These are phyloP conservation scores for Coemansia sp. DNA, from an alignment of 192 early-diverging fungal species.

Conservation along the genomic window DNA sequence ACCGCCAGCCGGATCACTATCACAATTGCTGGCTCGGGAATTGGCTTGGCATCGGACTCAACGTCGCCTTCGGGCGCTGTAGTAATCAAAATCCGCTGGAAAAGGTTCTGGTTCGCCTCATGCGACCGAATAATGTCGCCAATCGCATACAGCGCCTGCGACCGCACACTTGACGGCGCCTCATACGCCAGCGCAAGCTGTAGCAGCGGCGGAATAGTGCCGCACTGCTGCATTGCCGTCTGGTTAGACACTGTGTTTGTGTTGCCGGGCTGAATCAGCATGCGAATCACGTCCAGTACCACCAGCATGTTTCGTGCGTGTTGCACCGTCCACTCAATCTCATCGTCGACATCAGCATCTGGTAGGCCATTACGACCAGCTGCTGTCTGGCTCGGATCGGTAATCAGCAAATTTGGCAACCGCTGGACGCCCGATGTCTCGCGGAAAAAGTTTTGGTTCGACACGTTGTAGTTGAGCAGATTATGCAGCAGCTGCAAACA, in stretches of 20 bases:
- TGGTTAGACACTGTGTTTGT: conserved; percentile 88
- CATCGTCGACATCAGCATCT: conserved; percentile 39
- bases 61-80: conserved; percentile 44
- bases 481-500: conserved; percentile 91
- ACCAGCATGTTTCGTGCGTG: conserved; percentile 84
- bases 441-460: conserved; percentile 98
- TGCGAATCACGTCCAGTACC: conserved; percentile 84
- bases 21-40: conserved; percentile 78
- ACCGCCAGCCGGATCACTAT: conserved; percentile 78
- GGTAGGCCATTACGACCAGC: conserved; percentile 36
- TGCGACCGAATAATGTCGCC: conserved; percentile 81
- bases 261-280: conserved; percentile 85
- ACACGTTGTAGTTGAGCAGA: conserved; percentile 91
- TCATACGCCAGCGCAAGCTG: conserved; percentile 74
- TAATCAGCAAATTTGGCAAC: conserved; percentile 75
- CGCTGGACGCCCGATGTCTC: conserved; percentile 92
- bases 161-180: conserved; percentile 73
- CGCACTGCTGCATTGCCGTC: conserved; percentile 81
- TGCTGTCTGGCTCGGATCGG: conserved; percentile 52
- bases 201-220: conserved; percentile 76
- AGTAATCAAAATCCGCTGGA: conserved; percentile 71
- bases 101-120: conserved; percentile 71
- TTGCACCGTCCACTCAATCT: conserved; percentile 76
- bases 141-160: conserved; percentile 82
- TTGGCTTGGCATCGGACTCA: conserved; percentile 34